phyloP scores from a whole-genome alignment of 352 stramenopile species.

The Phytopythium delawarense region DNA sequence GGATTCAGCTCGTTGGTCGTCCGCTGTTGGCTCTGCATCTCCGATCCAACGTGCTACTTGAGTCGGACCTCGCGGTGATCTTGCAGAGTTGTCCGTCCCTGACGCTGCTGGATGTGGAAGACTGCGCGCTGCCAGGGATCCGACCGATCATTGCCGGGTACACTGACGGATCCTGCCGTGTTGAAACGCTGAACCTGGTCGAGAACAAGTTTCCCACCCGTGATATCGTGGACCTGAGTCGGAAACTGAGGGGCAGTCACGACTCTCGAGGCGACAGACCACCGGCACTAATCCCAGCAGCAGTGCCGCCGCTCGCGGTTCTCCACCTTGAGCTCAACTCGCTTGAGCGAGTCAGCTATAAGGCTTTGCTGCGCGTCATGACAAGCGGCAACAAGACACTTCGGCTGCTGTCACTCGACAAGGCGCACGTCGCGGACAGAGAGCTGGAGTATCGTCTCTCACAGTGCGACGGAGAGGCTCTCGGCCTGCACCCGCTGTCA shows the following conservation, averaged over 20 bases:
- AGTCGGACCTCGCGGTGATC: constrained; percentile 16
- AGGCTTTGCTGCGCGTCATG: constrained; percentile 14
- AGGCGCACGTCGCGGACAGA: constrained; percentile 12
- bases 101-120: constrained; percentile 28
- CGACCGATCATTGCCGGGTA: constrained; percentile 23
- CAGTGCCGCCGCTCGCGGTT: background rate
- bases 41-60: constrained; percentile 21
- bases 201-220: constrained; percentile 29
- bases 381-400: constrained; percentile 21
- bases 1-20: constrained; percentile 14
- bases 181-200: constrained; percentile 28
- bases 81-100: constrained; percentile 32
- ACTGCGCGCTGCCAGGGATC: constrained; percentile 32
- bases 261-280: background rate
- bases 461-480: constrained; percentile 17
- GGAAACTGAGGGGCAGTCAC: constrained; percentile 9
- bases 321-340: constrained; percentile 40
- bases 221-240: constrained; percentile 25
- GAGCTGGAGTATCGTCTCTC: constrained; percentile 17
- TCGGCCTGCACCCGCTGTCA: constrained; percentile 19
- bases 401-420: constrained; percentile 23
- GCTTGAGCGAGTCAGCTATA: constrained; percentile 14
- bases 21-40: constrained; percentile 27
- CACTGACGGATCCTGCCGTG: constrained; percentile 10
- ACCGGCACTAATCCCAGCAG: background rate